Conservation (phyloP, 139 green algal species). For the Pycnococcus provasolii region DNA sequence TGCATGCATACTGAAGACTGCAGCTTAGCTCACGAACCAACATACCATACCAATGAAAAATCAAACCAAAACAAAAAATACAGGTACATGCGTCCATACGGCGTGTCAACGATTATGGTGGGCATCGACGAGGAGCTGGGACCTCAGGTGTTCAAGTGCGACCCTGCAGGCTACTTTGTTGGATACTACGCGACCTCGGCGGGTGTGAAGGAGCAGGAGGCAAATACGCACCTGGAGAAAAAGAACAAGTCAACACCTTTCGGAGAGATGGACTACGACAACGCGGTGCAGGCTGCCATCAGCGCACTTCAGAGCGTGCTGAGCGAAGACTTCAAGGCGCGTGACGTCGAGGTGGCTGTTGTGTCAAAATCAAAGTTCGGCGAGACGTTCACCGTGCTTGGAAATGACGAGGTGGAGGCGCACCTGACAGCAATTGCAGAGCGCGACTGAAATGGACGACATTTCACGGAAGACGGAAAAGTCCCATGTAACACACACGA, state of each 20-base stretch:
- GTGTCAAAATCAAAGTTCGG: slow-evolving; percentile 27
- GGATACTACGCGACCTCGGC: slow-evolving; percentile 89
- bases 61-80: too few relatives aligned
- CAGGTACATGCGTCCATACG: slow-evolving; percentile 36
- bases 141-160: slow-evolving; percentile 91
- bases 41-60: too few relatives aligned
- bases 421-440: slow-evolving; percentile 81
- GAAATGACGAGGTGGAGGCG: slow-evolving; percentile 61
- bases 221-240: slow-evolving; percentile 91
- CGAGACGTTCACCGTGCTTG: slow-evolving; percentile 60
- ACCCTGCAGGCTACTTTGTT: slow-evolving; percentile 94
- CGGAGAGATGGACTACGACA: neutral
- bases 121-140: slow-evolving; percentile 90
- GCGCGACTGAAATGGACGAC: slow-evolving; percentile 47
- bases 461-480: too few relatives aligned
- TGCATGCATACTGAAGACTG: too few relatives aligned
- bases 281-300: slow-evolving; percentile 70
- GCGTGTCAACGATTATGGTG: slow-evolving; percentile 60
- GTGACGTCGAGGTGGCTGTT: slow-evolving; percentile 80
- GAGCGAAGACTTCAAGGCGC: slow-evolving; percentile 88
- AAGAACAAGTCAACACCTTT: slow-evolving; percentile 54
- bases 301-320: slow-evolving; percentile 74
- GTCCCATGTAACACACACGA: too few relatives aligned
- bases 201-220: slow-evolving; percentile 92
- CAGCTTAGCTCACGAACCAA: too few relatives aligned